Evolutionary conservation across 2,329 filamentous ascomycete genomes (phyloP).

Genomic region (Monosporascus sp.): DNA sequence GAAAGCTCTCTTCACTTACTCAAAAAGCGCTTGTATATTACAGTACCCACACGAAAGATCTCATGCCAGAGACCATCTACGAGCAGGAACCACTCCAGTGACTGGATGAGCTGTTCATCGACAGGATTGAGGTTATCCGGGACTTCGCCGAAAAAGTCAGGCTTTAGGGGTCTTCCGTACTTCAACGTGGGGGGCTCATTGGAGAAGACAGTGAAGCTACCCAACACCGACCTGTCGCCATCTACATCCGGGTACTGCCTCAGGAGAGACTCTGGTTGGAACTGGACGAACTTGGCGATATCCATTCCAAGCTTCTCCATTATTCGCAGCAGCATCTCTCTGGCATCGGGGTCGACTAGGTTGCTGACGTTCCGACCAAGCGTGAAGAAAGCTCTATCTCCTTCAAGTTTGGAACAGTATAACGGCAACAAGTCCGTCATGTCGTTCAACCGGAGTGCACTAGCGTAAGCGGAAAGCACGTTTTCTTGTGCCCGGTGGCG

Average conservation of each 20-base stretch:
- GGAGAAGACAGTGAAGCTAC: slow-evolving; percentile 48
- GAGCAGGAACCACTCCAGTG: slow-evolving; percentile 79
- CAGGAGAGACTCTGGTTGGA: slow-evolving; percentile 54
- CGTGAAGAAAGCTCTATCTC: slow-evolving; percentile 60
- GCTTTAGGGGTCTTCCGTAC: slow-evolving; percentile 60
- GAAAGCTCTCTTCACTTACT: slow-evolving; percentile 52
- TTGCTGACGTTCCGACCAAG: slow-evolving; percentile 74
- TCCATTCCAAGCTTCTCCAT: slow-evolving; percentile 74
- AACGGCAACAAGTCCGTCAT: slow-evolving; percentile 78
- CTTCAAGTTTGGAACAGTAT: slow-evolving; percentile 76
- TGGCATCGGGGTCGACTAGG: slow-evolving; percentile 60
- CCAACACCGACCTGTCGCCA: slow-evolving; percentile 35
- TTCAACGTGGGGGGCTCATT: slow-evolving; percentile 45
- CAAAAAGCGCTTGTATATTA: slow-evolving; percentile 78
- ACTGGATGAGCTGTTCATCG: slow-evolving; percentile 68
- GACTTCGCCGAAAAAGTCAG: slow-evolving; percentile 66
- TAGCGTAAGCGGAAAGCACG: slow-evolving; percentile 76
- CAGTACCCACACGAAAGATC: slow-evolving; percentile 63
- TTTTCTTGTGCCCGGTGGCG: slow-evolving; percentile 59
- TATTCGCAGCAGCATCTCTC: slow-evolving; percentile 64
- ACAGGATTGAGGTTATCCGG: slow-evolving; percentile 49
- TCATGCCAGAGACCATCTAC: slow-evolving; percentile 68
- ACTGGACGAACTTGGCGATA: slow-evolving; percentile 65
- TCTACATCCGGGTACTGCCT: slow-evolving; percentile 38
- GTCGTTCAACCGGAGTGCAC: slow-evolving; percentile 66